Evolutionary conservation across 164 flowering plant species (phyloP).

Genomic region (Vitis riparia): DNA sequence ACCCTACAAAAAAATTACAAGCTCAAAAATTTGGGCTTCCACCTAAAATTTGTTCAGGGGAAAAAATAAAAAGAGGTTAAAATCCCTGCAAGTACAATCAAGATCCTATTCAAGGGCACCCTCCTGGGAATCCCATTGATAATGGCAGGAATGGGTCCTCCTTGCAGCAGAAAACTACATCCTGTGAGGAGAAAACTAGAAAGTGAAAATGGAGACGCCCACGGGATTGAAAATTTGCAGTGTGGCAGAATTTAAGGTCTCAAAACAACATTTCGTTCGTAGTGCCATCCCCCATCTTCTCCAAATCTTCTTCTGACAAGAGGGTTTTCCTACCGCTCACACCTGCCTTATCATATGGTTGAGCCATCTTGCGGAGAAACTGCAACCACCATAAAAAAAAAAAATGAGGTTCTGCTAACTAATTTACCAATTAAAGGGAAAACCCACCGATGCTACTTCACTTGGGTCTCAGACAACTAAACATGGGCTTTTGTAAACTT

Average conservation of each 20-base stretch:
- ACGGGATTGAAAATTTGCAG: background rate
- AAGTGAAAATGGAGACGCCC: background rate
- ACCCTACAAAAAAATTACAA: no score
- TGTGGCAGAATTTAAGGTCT: conserved; percentile 4
- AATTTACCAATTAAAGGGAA: no score
- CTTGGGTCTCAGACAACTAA: no score
- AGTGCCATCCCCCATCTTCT: conserved; percentile 54
- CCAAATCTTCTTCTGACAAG: conserved; percentile 83
- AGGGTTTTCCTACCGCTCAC: conserved; percentile 68
- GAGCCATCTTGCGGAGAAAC: conserved; percentile 97
- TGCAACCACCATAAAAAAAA: conserved; percentile 29
- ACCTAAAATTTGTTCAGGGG: no score
- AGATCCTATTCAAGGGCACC: no score
- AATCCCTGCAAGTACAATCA: no score
- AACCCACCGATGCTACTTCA: no score
- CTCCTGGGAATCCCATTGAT: no score
- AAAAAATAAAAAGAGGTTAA: no score
- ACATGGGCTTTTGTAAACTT: no score
- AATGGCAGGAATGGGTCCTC: no score
- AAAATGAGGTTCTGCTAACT: background rate
- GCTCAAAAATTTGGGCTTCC: no score
- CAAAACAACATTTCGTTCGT: conserved; percentile 42
- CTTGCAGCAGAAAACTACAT: background rate
- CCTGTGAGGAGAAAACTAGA: background rate
- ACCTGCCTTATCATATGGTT: conserved; percentile 88